Evolutionary conservation across 768 basidiomycete species (phyloP), one percentile per base, ranked within the genome.

Genomic region (Mycena vitilis): DNA sequence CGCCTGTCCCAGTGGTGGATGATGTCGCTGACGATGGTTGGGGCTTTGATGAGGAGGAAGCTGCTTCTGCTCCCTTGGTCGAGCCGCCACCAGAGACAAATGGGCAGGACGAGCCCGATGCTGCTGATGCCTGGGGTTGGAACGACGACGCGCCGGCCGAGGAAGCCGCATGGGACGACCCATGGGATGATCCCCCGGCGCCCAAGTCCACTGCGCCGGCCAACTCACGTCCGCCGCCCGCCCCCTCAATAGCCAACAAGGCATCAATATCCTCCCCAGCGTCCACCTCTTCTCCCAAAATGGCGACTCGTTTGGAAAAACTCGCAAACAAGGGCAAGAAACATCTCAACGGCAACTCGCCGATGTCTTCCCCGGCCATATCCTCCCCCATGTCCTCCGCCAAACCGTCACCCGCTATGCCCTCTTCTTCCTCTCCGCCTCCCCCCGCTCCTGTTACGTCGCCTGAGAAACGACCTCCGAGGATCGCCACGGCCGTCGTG

Each of bases 101-200:
- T 42, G 66, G 71, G 7, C 68, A 65, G 60, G 60, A 60, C 25
- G 52, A 54, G 15, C 87, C 11, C 81, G 78, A 44, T n/a, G 34
- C 30, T n/a, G 34, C 30, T 18, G 89, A 91, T 71, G 88, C 91
- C 0, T 95, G 94, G 93, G 94, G 90, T 3, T 93, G 89, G 89
- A 89, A 92, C 45, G 88, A 89, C 48, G 88, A 88, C 37, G 82
- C 75, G 10, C 76, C 77, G 13, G 77, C 70, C 20, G 78, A 81
- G 25, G 74, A 75, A 5, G 73, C 80, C 5, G 86, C 85, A 65
- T 30, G 30, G 30, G 85, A 87, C 60, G 87, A 92, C 69, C 88
- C 91, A 3, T 93, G 92, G 93, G 85, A 79, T 51, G 89, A 92
- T 36, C 77, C 78, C 18, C 69, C 80, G 34, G 69, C 70, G 36